phyloP scores from a whole-genome alignment of 2,329 filamentous ascomycete genomes.

The Venturia effusa region DNA sequence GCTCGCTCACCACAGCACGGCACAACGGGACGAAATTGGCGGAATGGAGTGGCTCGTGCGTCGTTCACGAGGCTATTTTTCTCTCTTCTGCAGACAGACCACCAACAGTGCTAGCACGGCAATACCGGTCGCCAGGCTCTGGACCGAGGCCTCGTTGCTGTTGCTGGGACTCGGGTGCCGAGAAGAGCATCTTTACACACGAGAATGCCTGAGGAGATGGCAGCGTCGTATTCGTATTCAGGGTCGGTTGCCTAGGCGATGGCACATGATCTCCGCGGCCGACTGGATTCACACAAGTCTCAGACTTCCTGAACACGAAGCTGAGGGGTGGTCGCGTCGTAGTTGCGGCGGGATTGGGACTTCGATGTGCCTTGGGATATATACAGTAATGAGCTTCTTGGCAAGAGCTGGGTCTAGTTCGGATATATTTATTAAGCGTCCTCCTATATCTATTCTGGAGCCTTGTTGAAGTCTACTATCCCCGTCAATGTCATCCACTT shows the following conservation, averaged over 20 bases:
- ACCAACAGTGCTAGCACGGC: too few species aligned
- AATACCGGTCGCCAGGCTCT: too few species aligned
- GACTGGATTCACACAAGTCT: background rate
- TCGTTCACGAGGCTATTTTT: background rate
- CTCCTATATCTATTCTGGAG: too few species aligned
- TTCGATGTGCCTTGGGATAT: too few species aligned
- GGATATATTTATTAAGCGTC: too few species aligned
- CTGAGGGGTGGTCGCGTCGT: too few species aligned
- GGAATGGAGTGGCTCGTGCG: background rate
- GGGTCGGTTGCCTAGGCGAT: background rate
- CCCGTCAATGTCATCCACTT: too few species aligned
- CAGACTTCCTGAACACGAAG: too few species aligned
- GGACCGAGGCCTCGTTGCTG: background rate
- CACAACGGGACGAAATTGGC: background rate
- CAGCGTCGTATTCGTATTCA: background rate
- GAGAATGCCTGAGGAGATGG: background rate
- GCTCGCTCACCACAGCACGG: background rate
- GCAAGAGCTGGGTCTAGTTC: too few species aligned
- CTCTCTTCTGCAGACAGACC: background rate
- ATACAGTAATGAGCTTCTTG: too few species aligned
- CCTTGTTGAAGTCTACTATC: too few species aligned
- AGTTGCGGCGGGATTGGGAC: too few species aligned
- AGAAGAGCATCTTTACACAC: background rate
- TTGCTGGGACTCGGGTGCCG: background rate
- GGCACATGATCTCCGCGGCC: background rate